A percentile compares a stretch with the other conserved stretches of the same genome.
Conservation (phyloP, 345 rosid species). For the rapeseed (Brassica napus) region DNA sequence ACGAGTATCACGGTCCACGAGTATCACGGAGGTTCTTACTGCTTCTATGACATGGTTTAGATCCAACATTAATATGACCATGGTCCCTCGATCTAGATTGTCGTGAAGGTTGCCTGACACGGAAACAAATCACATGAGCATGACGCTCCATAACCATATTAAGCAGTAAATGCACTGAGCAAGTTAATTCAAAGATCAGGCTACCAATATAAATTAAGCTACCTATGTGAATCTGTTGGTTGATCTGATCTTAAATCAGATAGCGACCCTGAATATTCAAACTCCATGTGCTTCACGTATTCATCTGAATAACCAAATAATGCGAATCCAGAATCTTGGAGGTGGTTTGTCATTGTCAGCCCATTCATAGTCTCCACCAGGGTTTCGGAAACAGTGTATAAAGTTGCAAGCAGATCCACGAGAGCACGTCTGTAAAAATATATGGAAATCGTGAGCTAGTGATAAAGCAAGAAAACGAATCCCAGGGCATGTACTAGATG, state of each 20-base stretch:
- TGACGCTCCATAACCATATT: not conserved
- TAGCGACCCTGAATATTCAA: constrained; percentile 36
- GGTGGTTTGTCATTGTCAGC: constrained; percentile 94
- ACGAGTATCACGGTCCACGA: constrained; percentile 15
- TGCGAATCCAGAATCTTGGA: constrained; percentile 82
- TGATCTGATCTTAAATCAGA: constrained; percentile 39
- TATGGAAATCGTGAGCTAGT: constrained; percentile 1
- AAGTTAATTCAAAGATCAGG: not conserved
- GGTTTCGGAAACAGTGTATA: constrained; percentile 92
- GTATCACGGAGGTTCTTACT: constrained; percentile 21
- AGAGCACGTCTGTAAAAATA: constrained; percentile 68
- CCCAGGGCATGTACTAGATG: constrained; percentile 1
- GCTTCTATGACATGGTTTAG: constrained; percentile 22
- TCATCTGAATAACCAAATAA: constrained; percentile 78
- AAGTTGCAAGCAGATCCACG: constrained; percentile 94
- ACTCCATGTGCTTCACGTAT: constrained; percentile 46
- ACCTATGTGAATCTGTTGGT: constrained; percentile 51
- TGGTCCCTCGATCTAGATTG: constrained; percentile 54
- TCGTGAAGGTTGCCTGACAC: constrained; percentile 48
- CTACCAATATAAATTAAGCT: not conserved
- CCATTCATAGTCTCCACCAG: constrained; percentile 99
- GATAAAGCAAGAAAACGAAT: constrained; percentile 17
- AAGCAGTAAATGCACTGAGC: constrained; percentile 8
- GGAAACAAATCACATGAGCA: constrained; percentile 27
- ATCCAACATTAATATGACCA: constrained; percentile 26